Conservation (phyloP, 1,284 basidiomycete species). For the Xerocomus minutiporus region DNA sequence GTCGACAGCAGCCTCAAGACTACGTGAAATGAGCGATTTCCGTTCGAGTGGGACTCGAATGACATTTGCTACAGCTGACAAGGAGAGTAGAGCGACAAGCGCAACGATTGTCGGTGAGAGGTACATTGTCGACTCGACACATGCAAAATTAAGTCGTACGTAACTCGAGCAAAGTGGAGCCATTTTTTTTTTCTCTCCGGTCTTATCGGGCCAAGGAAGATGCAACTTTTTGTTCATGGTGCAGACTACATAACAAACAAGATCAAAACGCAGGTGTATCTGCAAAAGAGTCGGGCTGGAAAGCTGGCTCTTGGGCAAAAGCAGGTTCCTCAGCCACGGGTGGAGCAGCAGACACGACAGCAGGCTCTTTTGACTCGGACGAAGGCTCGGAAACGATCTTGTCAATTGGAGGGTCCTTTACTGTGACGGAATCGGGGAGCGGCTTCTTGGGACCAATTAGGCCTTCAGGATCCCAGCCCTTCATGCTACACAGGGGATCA, state of each 20-base stretch:
- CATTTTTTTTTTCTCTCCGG: background rate
- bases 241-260: conserved; percentile 16
- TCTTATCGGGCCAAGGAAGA: conserved; percentile 3
- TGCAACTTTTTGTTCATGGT: conserved; percentile 14
- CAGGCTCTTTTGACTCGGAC: conserved; percentile 74
- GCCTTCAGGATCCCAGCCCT: conserved; percentile 91
- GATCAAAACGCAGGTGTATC: conserved; percentile 52
- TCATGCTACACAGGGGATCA: conserved; percentile 66
- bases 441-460: conserved; percentile 87
- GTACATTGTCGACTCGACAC: conserved; percentile 14
- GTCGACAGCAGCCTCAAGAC: background rate
- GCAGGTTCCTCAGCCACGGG: conserved; percentile 50
- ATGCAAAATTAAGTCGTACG: conserved; percentile 4
- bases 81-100: conserved; percentile 16
- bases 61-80: conserved; percentile 2
- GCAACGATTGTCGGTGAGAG: conserved; percentile 2
- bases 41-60: conserved; percentile 24
- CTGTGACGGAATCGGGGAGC: conserved; percentile 92
- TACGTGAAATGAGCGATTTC: conserved; percentile 12
- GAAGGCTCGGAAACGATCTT: conserved; percentile 76
- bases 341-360: conserved; percentile 45
- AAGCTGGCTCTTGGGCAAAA: conserved; percentile 38
- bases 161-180: conserved; percentile 3
- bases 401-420: conserved; percentile 80
- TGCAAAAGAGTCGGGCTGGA: conserved; percentile 32